Percentiles rank a stretch among this genome's conserved stretches.
phyloP scores from a whole-genome alignment of 768 basidiomycete species.

The Suillus subluteus region DNA sequence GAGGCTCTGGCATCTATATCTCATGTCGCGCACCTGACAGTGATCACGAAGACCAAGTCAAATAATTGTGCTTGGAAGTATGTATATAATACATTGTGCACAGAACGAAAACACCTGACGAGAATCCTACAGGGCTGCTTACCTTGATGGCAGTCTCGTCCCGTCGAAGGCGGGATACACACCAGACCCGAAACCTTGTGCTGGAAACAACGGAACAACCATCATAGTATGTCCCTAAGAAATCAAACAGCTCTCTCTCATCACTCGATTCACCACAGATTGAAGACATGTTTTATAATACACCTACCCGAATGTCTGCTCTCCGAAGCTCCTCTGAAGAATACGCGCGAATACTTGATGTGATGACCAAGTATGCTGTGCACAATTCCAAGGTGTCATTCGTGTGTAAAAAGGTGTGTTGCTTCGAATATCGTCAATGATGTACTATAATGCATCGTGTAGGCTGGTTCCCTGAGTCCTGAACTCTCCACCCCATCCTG shows the following conservation, averaged over 20 bases:
- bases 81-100: slow-evolving; percentile 33
- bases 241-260: neutral
- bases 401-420: slow-evolving; percentile 83
- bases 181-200: slow-evolving; percentile 83
- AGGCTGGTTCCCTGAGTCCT: slow-evolving; percentile 76
- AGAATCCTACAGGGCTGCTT: slow-evolving; percentile 63
- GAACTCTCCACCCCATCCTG: slow-evolving; percentile 81
- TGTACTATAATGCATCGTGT: slow-evolving; percentile 9
- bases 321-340: slow-evolving; percentile 88
- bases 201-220: slow-evolving; percentile 93
- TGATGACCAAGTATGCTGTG: slow-evolving; percentile 90
- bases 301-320: slow-evolving; percentile 83
- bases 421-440: slow-evolving; percentile 1
- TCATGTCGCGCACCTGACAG: slow-evolving; percentile 86
- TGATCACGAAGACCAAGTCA: slow-evolving; percentile 85
- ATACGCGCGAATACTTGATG: slow-evolving; percentile 87
- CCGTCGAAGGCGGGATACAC: slow-evolving; percentile 72
- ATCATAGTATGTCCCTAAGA: slow-evolving; percentile 62
- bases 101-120: slow-evolving; percentile 2
- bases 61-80: slow-evolving; percentile 94
- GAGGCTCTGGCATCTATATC: slow-evolving; percentile 97
- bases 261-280: slow-evolving; percentile 55
- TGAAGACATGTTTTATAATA: slow-evolving; percentile 95
- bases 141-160: slow-evolving; percentile 75
- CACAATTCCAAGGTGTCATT: slow-evolving; percentile 92